phyloP scores from a whole-genome alignment of 331 rosid species.

The Pyracantha coccinea region DNA sequence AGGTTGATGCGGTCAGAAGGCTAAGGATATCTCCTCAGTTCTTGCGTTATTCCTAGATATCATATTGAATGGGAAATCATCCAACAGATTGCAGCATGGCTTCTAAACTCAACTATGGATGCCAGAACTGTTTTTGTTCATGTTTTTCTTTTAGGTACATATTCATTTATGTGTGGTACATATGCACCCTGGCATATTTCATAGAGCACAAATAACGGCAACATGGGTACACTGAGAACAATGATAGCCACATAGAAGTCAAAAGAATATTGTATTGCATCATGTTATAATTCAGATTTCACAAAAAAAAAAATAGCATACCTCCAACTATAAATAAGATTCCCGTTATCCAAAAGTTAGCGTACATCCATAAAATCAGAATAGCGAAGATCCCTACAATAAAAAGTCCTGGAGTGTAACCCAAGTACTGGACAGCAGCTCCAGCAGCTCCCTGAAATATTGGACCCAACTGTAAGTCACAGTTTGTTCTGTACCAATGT shows the following conservation, averaged over 20 bases:
- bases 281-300: background rate
- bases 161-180: background rate
- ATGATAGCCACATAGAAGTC: background rate
- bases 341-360: constrained; percentile 97
- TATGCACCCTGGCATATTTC: background rate
- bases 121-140: background rate
- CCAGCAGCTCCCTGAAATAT: constrained; percentile 84
- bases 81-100: background rate
- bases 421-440: constrained; percentile 74
- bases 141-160: background rate
- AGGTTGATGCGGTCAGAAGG: background rate
- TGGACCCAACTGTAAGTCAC: constrained; percentile 29
- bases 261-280: background rate
- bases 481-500: background rate
- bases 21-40: background rate
- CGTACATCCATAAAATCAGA: constrained; percentile 94
- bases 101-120: background rate
- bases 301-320: constrained; percentile 23
- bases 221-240: background rate
- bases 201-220: background rate
- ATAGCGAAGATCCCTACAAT: constrained; percentile 89
- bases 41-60: background rate
- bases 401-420: constrained; percentile 91
- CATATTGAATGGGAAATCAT: background rate
- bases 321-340: constrained; percentile 88